Percentiles rank a stretch among this genome's conserved stretches.
These are phyloP conservation scores for Wallacemonas collosoma DNA, from an alignment of 208 protist species.

Conservation along the genomic window DNA sequence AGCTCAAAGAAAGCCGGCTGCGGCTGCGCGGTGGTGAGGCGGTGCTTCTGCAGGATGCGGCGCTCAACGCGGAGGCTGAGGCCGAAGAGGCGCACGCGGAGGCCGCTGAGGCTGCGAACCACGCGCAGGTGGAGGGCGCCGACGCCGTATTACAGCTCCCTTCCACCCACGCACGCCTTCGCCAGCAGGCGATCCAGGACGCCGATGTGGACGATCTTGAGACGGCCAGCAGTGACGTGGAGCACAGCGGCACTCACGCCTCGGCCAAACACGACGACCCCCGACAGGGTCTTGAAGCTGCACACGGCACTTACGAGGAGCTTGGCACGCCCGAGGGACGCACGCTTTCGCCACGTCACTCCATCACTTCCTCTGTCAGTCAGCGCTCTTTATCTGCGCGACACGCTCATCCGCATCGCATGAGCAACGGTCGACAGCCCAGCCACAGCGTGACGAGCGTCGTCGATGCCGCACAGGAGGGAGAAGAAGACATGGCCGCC, in stretches of 20 bases:
- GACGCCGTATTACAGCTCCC: slow-evolving; percentile 6
- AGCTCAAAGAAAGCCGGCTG: slow-evolving; percentile 20
- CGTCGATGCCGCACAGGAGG: neutral
- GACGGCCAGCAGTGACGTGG: too few relatives aligned
- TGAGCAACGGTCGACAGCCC: neutral
- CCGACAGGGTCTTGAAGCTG: neutral
- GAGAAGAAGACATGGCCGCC: slow-evolving; percentile 2
- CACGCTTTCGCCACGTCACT: neutral
- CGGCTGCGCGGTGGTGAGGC: slow-evolving; percentile 60
- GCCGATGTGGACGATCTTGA: neutral
- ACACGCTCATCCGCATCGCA: neutral
- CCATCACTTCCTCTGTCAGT: neutral
- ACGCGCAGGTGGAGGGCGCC: neutral
- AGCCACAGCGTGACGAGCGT: neutral
- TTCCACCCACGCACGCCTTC: neutral
- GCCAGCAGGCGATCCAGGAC: neutral
- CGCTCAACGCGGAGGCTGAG: slow-evolving; percentile 37
- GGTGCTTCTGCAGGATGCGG: slow-evolving; percentile 43
- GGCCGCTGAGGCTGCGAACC: slow-evolving; percentile 2
- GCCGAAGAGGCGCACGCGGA: slow-evolving; percentile 32
- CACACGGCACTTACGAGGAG: neutral
- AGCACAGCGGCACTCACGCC: too few relatives aligned
- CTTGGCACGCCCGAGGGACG: neutral
- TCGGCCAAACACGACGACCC: neutral
- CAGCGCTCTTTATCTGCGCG: neutral